Base-by-base conservation (phyloP, 2,329 filamentous ascomycete species). In the Fusarium setosum region DNA sequence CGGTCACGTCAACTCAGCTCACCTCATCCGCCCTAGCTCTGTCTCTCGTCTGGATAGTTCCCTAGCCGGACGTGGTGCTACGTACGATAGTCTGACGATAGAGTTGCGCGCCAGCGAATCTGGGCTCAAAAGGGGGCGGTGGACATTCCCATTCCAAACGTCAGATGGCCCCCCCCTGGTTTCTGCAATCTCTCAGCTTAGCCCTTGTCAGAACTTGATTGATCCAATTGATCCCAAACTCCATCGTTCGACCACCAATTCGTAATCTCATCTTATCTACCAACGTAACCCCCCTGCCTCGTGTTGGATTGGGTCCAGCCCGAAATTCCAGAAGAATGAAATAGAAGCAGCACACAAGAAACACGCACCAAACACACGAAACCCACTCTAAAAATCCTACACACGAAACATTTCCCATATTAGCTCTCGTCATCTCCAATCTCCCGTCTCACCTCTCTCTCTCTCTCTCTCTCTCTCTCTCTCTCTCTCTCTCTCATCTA, bases 171-270 rank as follows among this genome's bases (percentile, higher is more conserved):
- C 26, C 40, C 31, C 60, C 64, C 56, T 58, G 35, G 40, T 48
- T n/a, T n/a, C 49, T 38, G 47, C 40, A 64, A 68, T 61, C 50
- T 67, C 60, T 49, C n/a, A n/a, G n/a, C n/a, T n/a, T n/a, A n/a
- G 18, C 31, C 10, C 26, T 55, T 51, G 67, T 55, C 45, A 51
- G 64, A 67, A 47, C 60, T 65, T 67, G 38, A 63, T 67, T 61
- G 56, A 54, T 38, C 34, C 60, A 67, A 54, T 65, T 59, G 63
- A 67, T 64, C 40, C 51, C 26, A 52, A 56, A 34, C 63, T 12
- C 20, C n/a, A 37, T 49, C 49, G 31, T 55, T 20, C 34, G 49
- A 47, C 47, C 56, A 21, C 31, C 23, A 23, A 45, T 45, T 54
- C 20, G 29, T 31, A 51, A 66, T 48, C 58, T 63, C 57, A 66